Percentiles rank a stretch among this genome's conserved stretches.
phyloP scores from a whole-genome alignment of 257 asterid species.

The Solanum habrochaites region DNA sequence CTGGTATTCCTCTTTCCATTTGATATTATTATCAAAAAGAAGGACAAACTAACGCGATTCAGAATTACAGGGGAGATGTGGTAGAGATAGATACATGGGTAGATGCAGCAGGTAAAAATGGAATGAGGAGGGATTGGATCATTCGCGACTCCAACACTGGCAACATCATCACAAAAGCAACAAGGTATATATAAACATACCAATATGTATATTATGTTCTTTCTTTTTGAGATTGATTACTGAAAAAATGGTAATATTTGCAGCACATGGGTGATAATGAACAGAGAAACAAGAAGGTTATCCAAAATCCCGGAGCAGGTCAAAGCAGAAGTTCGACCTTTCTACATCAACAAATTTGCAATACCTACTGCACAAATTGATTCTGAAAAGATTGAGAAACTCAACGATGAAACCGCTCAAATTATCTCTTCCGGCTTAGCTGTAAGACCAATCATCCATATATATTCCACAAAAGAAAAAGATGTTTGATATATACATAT shows the following conservation, averaged over 20 bases:
- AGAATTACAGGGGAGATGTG: constrained; percentile 58
- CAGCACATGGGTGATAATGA: constrained; percentile 89
- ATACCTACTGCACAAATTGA: constrained; percentile 35
- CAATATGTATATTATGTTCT: neutral
- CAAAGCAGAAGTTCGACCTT: constrained; percentile 54
- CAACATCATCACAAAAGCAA: constrained; percentile 61
- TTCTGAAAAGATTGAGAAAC: constrained; percentile 47
- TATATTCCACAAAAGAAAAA: neutral
- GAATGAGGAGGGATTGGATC: constrained; percentile 85
- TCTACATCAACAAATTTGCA: constrained; percentile 44
- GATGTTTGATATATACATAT: neutral
- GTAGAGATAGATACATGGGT: constrained; percentile 95
- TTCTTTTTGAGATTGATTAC: neutral
- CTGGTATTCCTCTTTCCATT: constrained; percentile 23
- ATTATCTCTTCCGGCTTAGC: constrained; percentile 51
- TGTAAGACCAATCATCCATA: constrained; percentile 21
- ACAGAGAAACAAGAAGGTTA: constrained; percentile 78
- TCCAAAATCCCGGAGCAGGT: constrained; percentile 75
- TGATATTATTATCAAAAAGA: neutral
- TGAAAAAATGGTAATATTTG: neutral
- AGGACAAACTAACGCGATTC: neutral
- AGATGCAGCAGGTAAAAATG: constrained; percentile 82
- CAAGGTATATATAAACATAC: constrained; percentile 27
- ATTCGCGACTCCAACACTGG: constrained; percentile 55
- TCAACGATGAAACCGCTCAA: constrained; percentile 45